These are phyloP conservation scores for Tulasnella calospora DNA, from an alignment of 768 basidiomycete species.

Conservation along the genomic window DNA sequence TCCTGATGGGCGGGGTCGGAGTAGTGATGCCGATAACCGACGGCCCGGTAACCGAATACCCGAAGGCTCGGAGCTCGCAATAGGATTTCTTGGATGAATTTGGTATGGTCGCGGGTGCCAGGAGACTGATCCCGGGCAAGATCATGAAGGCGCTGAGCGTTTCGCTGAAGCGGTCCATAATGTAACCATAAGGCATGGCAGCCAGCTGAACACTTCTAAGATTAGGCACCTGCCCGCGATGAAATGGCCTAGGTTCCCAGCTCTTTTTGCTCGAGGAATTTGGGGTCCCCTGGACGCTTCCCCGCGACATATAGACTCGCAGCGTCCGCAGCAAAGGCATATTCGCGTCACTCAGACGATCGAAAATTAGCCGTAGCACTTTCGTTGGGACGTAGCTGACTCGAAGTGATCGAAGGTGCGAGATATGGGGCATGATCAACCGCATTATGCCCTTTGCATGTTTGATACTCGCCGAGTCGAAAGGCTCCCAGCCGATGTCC, in stretches of 20 bases:
- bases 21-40: conserved; percentile 40
- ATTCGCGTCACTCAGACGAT: neutral
- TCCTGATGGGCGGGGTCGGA: conserved; percentile 38
- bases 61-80: neutral
- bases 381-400: neutral
- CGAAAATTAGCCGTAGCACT: conserved; percentile 49
- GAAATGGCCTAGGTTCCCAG: neutral
- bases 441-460: neutral
- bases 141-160: neutral
- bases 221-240: neutral
- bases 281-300: neutral
- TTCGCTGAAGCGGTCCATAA: neutral
- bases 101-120: neutral
- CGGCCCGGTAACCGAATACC: neutral
- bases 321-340: neutral
- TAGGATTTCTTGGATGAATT: neutral
- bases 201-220: neutral
- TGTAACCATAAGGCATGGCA: neutral
- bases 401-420: conserved; percentile 38
- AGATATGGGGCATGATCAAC: neutral
- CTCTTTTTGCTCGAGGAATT: neutral
- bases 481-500: neutral
- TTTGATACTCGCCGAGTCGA: neutral
- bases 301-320: neutral
- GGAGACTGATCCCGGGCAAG: neutral